Evolutionary conservation across 768 basidiomycete genomes (phyloP).

Genomic region (Leccinum disarticulatum): DNA sequence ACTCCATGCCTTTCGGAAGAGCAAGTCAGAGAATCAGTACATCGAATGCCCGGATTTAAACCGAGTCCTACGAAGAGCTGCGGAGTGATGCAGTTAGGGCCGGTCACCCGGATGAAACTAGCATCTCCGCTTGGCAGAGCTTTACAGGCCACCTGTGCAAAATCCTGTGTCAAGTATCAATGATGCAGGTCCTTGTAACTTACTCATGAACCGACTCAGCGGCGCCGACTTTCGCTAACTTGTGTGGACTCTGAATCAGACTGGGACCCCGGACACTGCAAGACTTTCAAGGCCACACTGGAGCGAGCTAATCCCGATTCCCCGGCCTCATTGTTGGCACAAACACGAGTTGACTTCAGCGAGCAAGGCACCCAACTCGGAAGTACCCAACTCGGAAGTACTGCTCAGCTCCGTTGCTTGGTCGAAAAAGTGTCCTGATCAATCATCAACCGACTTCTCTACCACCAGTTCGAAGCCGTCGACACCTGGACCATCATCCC

Average conservation of each 20-base stretch:
- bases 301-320: neutral
- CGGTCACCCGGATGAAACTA: neutral
- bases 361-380: neutral
- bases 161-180: neutral
- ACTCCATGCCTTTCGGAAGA: neutral
- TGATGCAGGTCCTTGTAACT: too few relatives aligned
- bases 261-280: constrained; percentile 26
- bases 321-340: neutral
- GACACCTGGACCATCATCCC: constrained; percentile 5
- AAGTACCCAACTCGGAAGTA: neutral
- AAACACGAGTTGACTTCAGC: constrained; percentile 7
- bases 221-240: too few relatives aligned
- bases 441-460: neutral
- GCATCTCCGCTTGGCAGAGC: neutral
- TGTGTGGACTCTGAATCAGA: neutral
- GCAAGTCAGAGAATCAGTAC: neutral
- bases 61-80: too few relatives aligned
- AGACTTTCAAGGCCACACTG: neutral
- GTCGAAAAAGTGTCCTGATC: neutral
- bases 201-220: too few relatives aligned
- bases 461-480: neutral
- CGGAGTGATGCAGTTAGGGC: too few relatives aligned
- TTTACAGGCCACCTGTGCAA: neutral
- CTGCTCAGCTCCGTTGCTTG: neutral
- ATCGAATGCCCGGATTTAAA: too few relatives aligned